phyloP scores from a whole-genome alignment of 345 rosid genomes.

The Odontarrhena argentea region DNA sequence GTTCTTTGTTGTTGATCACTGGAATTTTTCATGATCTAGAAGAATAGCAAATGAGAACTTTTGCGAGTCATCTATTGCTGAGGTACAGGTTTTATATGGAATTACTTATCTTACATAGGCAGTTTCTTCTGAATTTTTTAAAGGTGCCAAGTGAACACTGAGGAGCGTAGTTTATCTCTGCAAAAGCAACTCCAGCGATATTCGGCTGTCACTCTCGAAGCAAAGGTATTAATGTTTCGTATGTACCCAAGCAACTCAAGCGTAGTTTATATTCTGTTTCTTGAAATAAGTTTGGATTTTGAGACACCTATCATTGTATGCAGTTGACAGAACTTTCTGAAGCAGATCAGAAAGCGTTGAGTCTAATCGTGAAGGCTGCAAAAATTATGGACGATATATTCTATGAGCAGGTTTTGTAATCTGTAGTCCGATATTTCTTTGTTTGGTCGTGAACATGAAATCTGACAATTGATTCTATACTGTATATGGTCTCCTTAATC shows the following conservation, averaged over 20 bases:
- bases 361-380: constrained; percentile 78
- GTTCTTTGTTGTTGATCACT: constrained; percentile 1
- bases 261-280: not conserved
- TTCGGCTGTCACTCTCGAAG: constrained; percentile 70
- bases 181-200: constrained; percentile 76
- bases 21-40: constrained; percentile 4
- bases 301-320: constrained; percentile 31
- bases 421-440: constrained; percentile 1
- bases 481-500: constrained; percentile 16
- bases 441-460: constrained; percentile 1
- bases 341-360: constrained; percentile 66
- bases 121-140: constrained; percentile 39
- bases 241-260: not conserved
- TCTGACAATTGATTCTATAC: constrained; percentile 24
- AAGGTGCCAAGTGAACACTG: constrained; percentile 66
- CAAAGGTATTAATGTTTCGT: constrained; percentile 53
- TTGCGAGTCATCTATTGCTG: not conserved
- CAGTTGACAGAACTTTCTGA: constrained; percentile 75
- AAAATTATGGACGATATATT: constrained; percentile 76
- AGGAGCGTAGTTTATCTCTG: constrained; percentile 58
- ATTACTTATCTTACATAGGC: constrained; percentile 2
- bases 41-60: constrained; percentile 1
- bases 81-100: constrained; percentile 10
- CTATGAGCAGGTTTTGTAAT: constrained; percentile 63
- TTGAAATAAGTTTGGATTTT: constrained; percentile 1